Conservation (phyloP, 1,284 basidiomycete genomes). For the Melampsora larici-populina region DNA sequence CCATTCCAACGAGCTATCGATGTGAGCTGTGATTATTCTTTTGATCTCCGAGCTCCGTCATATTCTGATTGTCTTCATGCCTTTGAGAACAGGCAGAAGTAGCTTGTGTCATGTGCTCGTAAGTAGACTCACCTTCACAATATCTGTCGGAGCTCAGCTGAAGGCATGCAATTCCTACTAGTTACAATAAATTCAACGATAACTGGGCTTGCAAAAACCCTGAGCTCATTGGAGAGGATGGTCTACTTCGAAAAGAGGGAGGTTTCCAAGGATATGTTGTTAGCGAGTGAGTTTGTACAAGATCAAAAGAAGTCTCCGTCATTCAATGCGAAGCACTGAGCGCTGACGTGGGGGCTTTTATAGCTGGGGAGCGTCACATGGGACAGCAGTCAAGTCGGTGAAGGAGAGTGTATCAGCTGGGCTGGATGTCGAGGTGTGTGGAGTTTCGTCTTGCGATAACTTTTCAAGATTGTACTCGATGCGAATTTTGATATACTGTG, state of each 20-base stretch:
- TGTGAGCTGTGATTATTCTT: background rate
- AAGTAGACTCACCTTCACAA: background rate
- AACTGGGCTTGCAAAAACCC: conserved; percentile 49
- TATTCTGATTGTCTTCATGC: background rate
- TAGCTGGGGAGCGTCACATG: conserved; percentile 23
- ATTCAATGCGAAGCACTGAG: too few species aligned
- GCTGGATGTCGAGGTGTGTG: conserved; percentile 18
- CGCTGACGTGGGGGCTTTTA: background rate
- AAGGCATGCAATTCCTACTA: background rate
- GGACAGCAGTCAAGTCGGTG: background rate
- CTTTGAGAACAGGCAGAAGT: conserved; percentile 7
- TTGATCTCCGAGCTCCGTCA: background rate
- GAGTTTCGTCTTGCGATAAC: background rate
- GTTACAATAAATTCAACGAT: conserved; percentile 50
- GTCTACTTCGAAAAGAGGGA: conserved; percentile 51
- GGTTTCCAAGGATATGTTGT: conserved; percentile 51
- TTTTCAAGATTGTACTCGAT: background rate
- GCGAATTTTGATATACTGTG: background rate
- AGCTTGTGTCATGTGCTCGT: conserved; percentile 31
- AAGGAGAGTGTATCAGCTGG: conserved; percentile 15
- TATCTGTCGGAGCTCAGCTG: background rate
- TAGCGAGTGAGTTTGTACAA: conserved; percentile 46
- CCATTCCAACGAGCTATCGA: conserved; percentile 10
- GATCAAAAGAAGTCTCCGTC: background rate
- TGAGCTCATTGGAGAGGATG: conserved; percentile 48